Conservation (phyloP, 2,329 filamentous ascomycete species). For the Phaeosphaeria sp. region DNA sequence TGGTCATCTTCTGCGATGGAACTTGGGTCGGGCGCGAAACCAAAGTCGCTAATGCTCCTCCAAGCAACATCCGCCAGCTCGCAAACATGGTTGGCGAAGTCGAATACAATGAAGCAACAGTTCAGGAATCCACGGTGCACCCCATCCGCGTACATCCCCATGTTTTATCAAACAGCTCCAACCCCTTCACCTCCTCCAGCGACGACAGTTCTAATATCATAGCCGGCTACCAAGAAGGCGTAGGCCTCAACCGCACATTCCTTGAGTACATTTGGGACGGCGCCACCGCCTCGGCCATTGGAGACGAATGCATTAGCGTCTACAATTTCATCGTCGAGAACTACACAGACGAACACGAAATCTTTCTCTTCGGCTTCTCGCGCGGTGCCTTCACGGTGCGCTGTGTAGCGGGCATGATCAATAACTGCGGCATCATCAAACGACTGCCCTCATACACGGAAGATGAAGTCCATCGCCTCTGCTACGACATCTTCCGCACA, state of each 20-base stretch:
- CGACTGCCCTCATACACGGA: conserved; percentile 8
- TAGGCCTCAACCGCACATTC: conserved; percentile 45
- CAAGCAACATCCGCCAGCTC: conserved; percentile 42
- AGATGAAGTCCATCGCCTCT: conserved; percentile 30
- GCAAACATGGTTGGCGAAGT: conserved; percentile 42
- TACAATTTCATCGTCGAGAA: conserved; percentile 47
- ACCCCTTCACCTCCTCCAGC: conserved; percentile 3
- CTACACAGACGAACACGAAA: conserved; percentile 47
- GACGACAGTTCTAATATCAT: conserved; percentile 23
- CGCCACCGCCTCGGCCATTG: conserved; percentile 44
- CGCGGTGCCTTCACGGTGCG: conserved; percentile 55
- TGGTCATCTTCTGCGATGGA: conserved; percentile 45
- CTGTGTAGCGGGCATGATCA: conserved; percentile 53
- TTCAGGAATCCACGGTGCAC: conserved; percentile 27
- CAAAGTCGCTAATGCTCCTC: conserved; percentile 29
- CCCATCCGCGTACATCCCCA: conserved; percentile 18
- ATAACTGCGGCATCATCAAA: conserved; percentile 51
- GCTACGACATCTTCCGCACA: conserved; percentile 41
- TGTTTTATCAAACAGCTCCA: conserved; percentile 1
- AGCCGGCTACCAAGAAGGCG: conserved; percentile 47
- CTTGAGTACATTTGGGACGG: conserved; percentile 48
- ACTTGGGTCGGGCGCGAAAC: conserved; percentile 48
- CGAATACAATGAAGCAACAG: conserved; percentile 15
- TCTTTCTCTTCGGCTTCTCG: conserved; percentile 56
- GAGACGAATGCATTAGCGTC: conserved; percentile 42